A percentile compares a stretch with the other conserved stretches of the same genome.
phyloP scores from a whole-genome alignment of 257 asterid species.

The Plantago major region DNA sequence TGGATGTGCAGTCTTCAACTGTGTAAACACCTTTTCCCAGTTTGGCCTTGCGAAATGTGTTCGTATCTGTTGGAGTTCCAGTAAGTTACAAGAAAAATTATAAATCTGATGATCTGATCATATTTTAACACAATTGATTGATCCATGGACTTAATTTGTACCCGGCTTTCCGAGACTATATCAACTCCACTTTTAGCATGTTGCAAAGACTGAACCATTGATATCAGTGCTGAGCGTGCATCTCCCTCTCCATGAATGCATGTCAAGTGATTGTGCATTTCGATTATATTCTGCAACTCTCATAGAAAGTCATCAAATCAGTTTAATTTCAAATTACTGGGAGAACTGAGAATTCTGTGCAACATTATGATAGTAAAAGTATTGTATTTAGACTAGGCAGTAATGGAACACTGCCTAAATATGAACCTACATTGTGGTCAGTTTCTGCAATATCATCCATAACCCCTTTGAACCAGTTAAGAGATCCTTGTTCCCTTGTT shows the following conservation, averaged over 20 bases:
- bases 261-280: slow-evolving; percentile 90
- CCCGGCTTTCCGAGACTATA: slow-evolving; percentile 81
- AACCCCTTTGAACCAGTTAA: slow-evolving; percentile 95
- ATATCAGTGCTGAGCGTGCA: slow-evolving; percentile 87
- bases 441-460: slow-evolving; percentile 91
- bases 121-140: not conserved
- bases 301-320: not conserved
- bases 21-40: slow-evolving; percentile 73
- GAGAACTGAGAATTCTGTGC: not conserved
- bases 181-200: slow-evolving; percentile 91
- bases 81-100: not conserved
- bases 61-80: slow-evolving; percentile 42
- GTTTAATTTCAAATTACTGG: not conserved
- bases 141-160: slow-evolving; percentile 16
- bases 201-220: slow-evolving; percentile 86
- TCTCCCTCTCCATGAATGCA: slow-evolving; percentile 95
- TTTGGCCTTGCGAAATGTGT: slow-evolving; percentile 96
- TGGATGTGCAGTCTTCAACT: slow-evolving; percentile 51
- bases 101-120: slow-evolving; percentile 2
- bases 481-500: slow-evolving; percentile 90
- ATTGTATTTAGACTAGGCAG: no score
- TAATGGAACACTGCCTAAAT: not conserved
- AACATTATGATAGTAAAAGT: no score
- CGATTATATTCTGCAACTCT: slow-evolving; percentile 58
- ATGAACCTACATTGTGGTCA: slow-evolving; percentile 54